Conservation (phyloP, 441 rosid species). For the Pelargonium australe region DNA sequence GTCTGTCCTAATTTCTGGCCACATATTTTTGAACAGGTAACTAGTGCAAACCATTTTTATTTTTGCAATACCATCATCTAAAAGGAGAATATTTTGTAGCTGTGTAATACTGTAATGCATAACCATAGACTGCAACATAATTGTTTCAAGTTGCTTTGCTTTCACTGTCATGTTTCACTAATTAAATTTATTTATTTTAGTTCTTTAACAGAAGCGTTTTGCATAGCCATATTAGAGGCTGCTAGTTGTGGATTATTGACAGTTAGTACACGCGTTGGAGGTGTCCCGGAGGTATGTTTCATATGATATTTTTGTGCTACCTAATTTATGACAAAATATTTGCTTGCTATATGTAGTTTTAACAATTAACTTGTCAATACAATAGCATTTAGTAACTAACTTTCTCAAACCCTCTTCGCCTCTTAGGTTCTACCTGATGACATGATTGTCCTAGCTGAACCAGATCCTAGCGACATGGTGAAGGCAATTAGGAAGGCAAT, state of each 20-base stretch:
- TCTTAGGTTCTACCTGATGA: constrained; percentile 73
- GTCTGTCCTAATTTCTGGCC: constrained; percentile 82
- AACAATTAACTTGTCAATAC: background rate
- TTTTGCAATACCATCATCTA: background rate
- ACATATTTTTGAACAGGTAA: constrained; percentile 89
- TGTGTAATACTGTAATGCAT: background rate
- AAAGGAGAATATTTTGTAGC: background rate
- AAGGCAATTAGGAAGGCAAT: constrained; percentile 72
- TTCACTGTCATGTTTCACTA: background rate
- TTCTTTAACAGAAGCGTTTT: constrained; percentile 95
- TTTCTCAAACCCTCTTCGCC: background rate
- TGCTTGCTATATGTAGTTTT: background rate
- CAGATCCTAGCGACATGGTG: constrained; percentile 94
- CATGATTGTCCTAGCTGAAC: constrained; percentile 93
- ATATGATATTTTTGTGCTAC: constrained; percentile 9
- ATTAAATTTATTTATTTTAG: constrained; percentile 28
- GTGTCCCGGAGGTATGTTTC: constrained; percentile 85
- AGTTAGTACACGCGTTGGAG: constrained; percentile 93
- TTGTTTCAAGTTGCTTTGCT: background rate
- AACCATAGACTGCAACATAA: background rate
- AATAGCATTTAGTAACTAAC: background rate
- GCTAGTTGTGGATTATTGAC: constrained; percentile 96
- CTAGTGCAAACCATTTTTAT: background rate
- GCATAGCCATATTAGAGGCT: constrained; percentile 96
- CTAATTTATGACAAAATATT: background rate